Conservation (phyloP, 1,284 basidiomycete species). For the Phylloporus gajari region DNA sequence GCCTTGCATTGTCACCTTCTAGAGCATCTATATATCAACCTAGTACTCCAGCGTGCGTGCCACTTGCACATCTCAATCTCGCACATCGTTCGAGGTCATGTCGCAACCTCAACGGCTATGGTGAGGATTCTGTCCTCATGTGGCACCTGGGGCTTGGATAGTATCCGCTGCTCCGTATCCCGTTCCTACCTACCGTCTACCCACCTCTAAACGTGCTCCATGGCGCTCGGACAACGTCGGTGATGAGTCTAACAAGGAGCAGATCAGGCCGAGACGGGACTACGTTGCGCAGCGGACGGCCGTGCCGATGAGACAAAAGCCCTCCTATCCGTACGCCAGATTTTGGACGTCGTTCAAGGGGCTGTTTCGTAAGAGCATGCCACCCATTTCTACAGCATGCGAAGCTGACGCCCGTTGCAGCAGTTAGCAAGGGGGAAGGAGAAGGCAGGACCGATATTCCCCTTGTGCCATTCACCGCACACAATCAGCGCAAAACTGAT, state of each 20-base stretch:
- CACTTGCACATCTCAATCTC: neutral
- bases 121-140: neutral
- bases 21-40: neutral
- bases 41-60: neutral
- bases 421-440: constrained; percentile 3
- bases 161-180: neutral
- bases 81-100: neutral
- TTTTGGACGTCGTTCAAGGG: constrained; percentile 9
- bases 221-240: neutral
- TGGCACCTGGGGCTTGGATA: constrained; percentile 1
- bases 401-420: neutral
- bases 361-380: constrained; percentile 10
- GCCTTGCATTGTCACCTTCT: neutral
- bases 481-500: constrained; percentile 7
- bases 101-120: neutral
- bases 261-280: neutral
- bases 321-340: neutral
- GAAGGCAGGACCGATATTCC: neutral
- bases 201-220: neutral
- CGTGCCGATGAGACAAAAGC: neutral
- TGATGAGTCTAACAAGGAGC: neutral
- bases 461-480: constrained; percentile 4
- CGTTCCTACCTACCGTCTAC: neutral
- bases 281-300: constrained; percentile 4
- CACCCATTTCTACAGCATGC: constrained; percentile 1